Base-by-base conservation (phyloP, 2,329 filamentous ascomycete species). In the Sporothrix euskadiensis region DNA sequence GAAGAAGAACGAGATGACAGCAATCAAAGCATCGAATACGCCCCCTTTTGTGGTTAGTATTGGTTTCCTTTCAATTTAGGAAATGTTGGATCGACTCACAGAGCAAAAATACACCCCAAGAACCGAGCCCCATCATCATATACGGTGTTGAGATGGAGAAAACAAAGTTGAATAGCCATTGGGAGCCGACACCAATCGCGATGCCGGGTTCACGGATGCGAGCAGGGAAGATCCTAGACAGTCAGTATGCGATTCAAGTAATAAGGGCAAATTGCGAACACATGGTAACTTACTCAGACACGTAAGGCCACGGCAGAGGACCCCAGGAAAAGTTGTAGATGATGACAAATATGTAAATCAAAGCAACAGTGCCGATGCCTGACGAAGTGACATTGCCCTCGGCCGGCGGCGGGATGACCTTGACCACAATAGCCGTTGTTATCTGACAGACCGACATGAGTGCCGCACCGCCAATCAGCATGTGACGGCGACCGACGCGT, bases 291-390 rank as follows among this genome's bases (percentile, higher is more conserved):
- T 39, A 72, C 81, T 85, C 83, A 1, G 82, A 82, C 6, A 84
- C 79, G 73, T 85, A 86, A 0, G 84, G 83, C 85, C 85, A 87
- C 1, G 84, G 84, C 65, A 86, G 79, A 0, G 84, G 84, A 0
- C 85, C 85, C 85, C 84, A 87, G 12, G 80, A 83, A 59, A 85
- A 83, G 54, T 86, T 85, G 75, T 87, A 87, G 3, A 82, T 82
- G 57, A 86, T 83, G 35, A 88, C 85, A 74, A 86, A 85, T 4
- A 88, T 80, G 77, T 88, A 88, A 71, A 88, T 88, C 14, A 89
- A 79, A 0, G 84, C 83, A 1, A 89, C 81, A 0, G 85, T 88
- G 2, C 83, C 83, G 44, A 87, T 85, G 0, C 83, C 85, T 0
- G 83, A 82, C 68, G 81, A 77, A 0, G 81, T 81, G 16, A 84